Evolutionary conservation across 306 rosid species (phyloP), one percentile per base, ranked within the genome.

Genomic region (Citrullus amarus): DNA sequence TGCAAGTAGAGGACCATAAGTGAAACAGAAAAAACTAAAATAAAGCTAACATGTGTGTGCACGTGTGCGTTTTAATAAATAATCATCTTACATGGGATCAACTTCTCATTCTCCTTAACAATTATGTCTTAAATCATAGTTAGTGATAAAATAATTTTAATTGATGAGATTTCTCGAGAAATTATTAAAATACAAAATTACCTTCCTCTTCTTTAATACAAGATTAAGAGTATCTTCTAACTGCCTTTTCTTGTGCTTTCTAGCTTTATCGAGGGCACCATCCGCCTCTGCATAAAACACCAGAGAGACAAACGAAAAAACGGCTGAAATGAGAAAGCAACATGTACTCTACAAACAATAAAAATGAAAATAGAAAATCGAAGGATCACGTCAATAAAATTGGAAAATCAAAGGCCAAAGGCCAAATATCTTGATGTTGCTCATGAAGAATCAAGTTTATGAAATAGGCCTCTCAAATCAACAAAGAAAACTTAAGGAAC

Each of bases 231-330:
- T 90, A 83, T 96, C 99, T 79, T 92, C 94, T 57, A 96, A 91
- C 75, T 96, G 99, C 80, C 99, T 86, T 88, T 92, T 96, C 92
- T 93, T 96, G 86, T 96, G 99, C 80, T 96, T 96, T 83, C 99
- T 91, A 81, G 99, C 98, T 83, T 96, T 96, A 85, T 96, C 99
- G 80, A 96, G 85, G 80, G 99, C 98, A 30, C 99, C 99, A 86
- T 96, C 99, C 80, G 99, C 99, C 91, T 96, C 99, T 96, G 91
- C 80, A 81, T 53, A 60, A 85, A 83, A 67, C 43, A 38, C 16
- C 78, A 78, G 56, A 46, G 76, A 79, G 32, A 57, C 67, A 44
- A 48, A 48, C 16, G 79, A 80, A 65, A 74, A 79, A 43, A 13
- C 18, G 16, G 54, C 20, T 77, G 68, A 77, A 3, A 59, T 59